phyloP scores from a whole-genome alignment of 2,329 filamentous ascomycete species.

The Diaporthe citri region DNA sequence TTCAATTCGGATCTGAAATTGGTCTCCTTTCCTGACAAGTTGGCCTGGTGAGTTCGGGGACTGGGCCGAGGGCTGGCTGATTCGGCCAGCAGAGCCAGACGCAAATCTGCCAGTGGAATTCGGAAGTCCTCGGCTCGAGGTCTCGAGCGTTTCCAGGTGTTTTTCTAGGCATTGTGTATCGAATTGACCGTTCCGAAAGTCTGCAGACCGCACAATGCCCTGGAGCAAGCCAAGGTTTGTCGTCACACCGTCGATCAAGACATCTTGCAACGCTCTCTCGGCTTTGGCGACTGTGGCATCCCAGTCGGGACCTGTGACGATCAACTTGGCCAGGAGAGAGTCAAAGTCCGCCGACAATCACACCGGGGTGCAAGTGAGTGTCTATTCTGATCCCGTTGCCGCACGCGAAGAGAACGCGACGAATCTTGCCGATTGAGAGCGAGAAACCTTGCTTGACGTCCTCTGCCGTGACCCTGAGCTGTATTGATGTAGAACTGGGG shows the following conservation, averaged over 20 bases:
- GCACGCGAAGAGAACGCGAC: constrained; percentile 63
- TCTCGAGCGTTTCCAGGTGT: neutral
- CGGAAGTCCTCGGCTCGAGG: neutral
- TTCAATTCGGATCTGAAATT: constrained; percentile 20
- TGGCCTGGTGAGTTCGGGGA: constrained; percentile 3
- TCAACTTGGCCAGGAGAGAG: constrained; percentile 70
- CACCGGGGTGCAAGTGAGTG: constrained; percentile 61
- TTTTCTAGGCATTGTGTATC: constrained; percentile 31
- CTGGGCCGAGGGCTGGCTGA: neutral
- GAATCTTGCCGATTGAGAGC: constrained; percentile 71
- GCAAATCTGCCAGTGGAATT: neutral
- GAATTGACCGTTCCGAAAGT: constrained; percentile 58
- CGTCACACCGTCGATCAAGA: constrained; percentile 66
- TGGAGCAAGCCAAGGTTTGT: constrained; percentile 69
- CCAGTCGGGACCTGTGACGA: constrained; percentile 68
- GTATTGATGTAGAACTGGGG: constrained; percentile 59
- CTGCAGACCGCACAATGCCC: constrained; percentile 63
- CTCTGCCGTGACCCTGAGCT: constrained; percentile 70
- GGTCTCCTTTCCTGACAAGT: constrained; percentile 31
- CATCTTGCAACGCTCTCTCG: constrained; percentile 66
- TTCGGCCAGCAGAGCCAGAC: neutral
- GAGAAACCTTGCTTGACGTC: constrained; percentile 65
- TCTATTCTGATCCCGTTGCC: constrained; percentile 71
- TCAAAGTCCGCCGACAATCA: constrained; percentile 69
- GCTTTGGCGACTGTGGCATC: constrained; percentile 65